These are phyloP conservation scores for Fusarium compactum DNA, from an alignment of 2,329 filamentous ascomycete genomes.

Conservation along the genomic window DNA sequence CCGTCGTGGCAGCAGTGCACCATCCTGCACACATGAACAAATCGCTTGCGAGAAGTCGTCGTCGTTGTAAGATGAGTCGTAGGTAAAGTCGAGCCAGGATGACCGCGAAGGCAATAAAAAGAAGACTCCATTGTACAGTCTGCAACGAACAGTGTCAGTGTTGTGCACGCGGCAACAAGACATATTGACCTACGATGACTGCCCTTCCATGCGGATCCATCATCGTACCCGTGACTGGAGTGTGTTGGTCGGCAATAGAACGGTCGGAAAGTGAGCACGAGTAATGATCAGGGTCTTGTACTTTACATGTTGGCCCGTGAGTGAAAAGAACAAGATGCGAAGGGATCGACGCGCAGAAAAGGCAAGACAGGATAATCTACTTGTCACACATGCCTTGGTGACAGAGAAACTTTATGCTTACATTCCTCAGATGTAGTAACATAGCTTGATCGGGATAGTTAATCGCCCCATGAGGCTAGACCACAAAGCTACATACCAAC, in stretches of 20 bases:
- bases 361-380: background rate
- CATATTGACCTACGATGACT: background rate
- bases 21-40: constrained; percentile 24
- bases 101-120: background rate
- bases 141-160: background rate
- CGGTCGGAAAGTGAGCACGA: background rate
- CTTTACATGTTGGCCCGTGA: background rate
- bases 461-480: no score
- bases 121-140: constrained; percentile 17
- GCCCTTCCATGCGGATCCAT: constrained; percentile 3
- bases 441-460: background rate
- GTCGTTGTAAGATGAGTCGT: constrained; percentile 3
- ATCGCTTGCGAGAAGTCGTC: constrained; percentile 19
- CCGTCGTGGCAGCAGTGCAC: background rate
- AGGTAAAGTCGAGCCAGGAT: constrained; percentile 25
- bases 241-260: background rate
- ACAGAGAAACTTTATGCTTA: background rate
- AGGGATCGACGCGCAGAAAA: background rate
- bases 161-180: fast-evolving
- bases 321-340: background rate
- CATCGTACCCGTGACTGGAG: background rate
- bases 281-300: background rate
- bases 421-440: background rate
- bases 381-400: background rate
- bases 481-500: background rate